A percentile compares a stretch with the other conserved stretches of the same genome.
phyloP scores from a whole-genome alignment of 1,284 basidiomycete genomes.

The Trichosporon ovoides region DNA sequence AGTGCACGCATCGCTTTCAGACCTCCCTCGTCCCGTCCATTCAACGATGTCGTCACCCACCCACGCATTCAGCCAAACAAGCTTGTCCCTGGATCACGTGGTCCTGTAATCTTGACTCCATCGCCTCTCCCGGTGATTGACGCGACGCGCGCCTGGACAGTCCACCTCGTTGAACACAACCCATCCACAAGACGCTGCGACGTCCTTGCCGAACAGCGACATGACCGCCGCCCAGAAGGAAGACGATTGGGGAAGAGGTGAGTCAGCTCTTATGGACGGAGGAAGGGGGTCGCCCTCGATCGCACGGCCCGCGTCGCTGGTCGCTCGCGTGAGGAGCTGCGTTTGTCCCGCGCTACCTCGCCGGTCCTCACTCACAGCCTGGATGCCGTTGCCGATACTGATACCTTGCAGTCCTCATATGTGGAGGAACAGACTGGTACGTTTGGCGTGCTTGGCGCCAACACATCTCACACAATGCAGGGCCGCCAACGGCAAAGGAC shows the following conservation, averaged over 20 bases:
- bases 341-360: not conserved
- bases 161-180: too few species aligned
- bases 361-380: not conserved
- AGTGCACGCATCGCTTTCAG: not conserved
- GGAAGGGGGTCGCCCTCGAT: too few species aligned
- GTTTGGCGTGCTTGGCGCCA: not conserved
- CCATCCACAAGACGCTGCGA: not conserved
- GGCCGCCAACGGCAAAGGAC: conserved; percentile 7
- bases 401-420: conserved; percentile 8
- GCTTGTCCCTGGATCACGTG: conserved; percentile 5
- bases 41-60: too few species aligned
- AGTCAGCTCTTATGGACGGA: not conserved
- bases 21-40: not conserved
- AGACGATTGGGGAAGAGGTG: not conserved
- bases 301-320: too few species aligned
- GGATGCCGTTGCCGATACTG: not conserved
- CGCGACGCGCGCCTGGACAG: not conserved
- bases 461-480: not conserved
- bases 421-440: conserved; percentile 11
- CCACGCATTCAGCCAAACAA: too few species aligned
- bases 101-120: conserved; percentile 2
- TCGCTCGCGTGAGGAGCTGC: not conserved
- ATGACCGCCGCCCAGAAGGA: conserved; percentile 1
- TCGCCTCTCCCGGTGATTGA: not conserved
- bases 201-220: not conserved